A percentile compares a stretch with the other conserved stretches of the same genome.
phyloP scores from a whole-genome alignment of 2,329 filamentous ascomycete genomes.

The Fusarium aywerte region DNA sequence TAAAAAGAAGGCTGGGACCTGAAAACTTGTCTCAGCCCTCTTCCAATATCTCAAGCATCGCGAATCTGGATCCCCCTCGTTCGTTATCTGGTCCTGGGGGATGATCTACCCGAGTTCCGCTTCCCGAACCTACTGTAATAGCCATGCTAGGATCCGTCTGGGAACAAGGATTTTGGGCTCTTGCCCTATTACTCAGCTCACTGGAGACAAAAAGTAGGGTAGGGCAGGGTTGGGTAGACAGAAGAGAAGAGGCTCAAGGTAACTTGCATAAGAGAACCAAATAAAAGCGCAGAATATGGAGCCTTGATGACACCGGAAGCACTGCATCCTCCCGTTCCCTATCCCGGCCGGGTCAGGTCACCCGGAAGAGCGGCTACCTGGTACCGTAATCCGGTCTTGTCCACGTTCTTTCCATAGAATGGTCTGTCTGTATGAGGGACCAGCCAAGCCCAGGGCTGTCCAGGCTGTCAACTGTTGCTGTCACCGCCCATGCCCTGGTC shows the following conservation, averaged over 20 bases:
- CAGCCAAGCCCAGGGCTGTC: too few species aligned
- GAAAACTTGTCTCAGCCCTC: constrained; percentile 23
- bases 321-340: constrained; percentile 8
- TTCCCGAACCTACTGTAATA: constrained; percentile 24
- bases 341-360: constrained; percentile 17
- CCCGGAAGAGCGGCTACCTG: constrained; percentile 14
- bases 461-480: constrained; percentile 13
- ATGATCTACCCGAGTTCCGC: constrained; percentile 33
- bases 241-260: background rate
- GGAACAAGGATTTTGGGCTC: constrained; percentile 14
- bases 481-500: constrained; percentile 27
- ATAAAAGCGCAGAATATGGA: background rate
- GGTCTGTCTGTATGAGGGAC: background rate
- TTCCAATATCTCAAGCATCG: constrained; percentile 4
- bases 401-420: constrained; percentile 27
- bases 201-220: background rate
- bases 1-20: constrained; percentile 2
- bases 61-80: constrained; percentile 5
- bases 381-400: constrained; percentile 14
- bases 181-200: constrained; percentile 1
- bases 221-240: background rate
- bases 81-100: constrained; percentile 17
- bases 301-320: constrained; percentile 1
- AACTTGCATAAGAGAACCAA: constrained; percentile 6
- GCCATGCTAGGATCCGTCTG: constrained; percentile 10